phyloP scores from a whole-genome alignment of 768 basidiomycete genomes.

The Tylopilus subfusipes region DNA sequence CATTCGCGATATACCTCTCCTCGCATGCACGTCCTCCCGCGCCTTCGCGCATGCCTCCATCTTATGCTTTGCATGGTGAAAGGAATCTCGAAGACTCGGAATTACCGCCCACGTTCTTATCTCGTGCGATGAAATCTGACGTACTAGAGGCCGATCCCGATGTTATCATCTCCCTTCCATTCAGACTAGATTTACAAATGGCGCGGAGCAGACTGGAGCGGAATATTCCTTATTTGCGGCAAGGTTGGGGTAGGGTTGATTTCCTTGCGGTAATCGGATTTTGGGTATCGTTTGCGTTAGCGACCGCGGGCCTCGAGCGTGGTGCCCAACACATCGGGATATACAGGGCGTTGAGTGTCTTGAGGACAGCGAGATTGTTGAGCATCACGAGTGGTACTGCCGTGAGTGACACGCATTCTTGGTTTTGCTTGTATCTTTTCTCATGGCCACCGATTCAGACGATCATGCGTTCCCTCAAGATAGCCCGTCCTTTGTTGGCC shows the following conservation, averaged over 20 bases:
- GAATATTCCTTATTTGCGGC: slow-evolving; percentile 84
- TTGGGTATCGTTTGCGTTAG: slow-evolving; percentile 80
- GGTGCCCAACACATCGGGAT: slow-evolving; percentile 72
- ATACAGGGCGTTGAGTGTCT: slow-evolving; percentile 84
- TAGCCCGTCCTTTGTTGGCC: slow-evolving; percentile 82
- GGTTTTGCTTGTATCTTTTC: neutral
- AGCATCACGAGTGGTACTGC: slow-evolving; percentile 91
- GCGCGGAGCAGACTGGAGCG: slow-evolving; percentile 54
- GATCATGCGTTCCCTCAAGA: slow-evolving; percentile 90
- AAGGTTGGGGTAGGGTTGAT: slow-evolving; percentile 91
- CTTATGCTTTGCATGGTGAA: neutral
- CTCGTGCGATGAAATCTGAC: slow-evolving; percentile 45
- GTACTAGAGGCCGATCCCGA: slow-evolving; percentile 34
- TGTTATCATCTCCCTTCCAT: slow-evolving; percentile 50
- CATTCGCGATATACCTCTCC: slow-evolving; percentile 50
- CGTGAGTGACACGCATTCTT: slow-evolving; percentile 40
- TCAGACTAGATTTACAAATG: slow-evolving; percentile 55
- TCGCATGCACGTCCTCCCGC: slow-evolving; percentile 15
- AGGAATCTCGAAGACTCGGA: slow-evolving; percentile 37
- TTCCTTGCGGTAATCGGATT: slow-evolving; percentile 81
- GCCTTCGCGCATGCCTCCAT: slow-evolving; percentile 8
- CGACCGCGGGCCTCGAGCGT: slow-evolving; percentile 64
- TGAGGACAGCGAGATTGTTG: slow-evolving; percentile 77
- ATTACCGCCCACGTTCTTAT: slow-evolving; percentile 47
- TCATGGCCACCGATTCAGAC: slow-evolving; percentile 40